Conservation (phyloP, 768 basidiomycete genomes). For the Krasilnikovozyma curviuscula region DNA sequence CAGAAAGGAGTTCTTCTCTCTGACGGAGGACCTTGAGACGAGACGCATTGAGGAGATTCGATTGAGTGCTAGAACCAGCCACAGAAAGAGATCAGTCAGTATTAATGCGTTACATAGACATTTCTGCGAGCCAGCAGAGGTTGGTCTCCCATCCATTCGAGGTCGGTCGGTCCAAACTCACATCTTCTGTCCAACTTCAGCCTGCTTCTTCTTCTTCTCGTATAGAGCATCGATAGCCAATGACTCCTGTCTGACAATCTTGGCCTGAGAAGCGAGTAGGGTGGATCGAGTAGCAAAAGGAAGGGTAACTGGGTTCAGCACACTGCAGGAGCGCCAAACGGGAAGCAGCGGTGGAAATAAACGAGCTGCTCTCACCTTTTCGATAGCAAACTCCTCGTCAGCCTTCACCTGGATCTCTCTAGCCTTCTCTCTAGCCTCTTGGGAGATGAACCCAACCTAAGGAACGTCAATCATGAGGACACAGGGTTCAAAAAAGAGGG, state of each 20-base stretch:
- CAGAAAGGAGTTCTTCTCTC: constrained; percentile 78
- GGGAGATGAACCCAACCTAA: constrained; percentile 94
- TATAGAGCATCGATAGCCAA: constrained; percentile 81
- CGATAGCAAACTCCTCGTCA: constrained; percentile 96
- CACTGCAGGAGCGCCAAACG: not conserved
- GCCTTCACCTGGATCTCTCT: constrained; percentile 93
- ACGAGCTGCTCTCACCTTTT: constrained; percentile 52
- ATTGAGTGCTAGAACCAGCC: constrained; percentile 48
- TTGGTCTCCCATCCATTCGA: not conserved
- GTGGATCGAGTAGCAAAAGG: not conserved
- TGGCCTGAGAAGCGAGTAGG: constrained; percentile 45
- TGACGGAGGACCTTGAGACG: constrained; percentile 74
- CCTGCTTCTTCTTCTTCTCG: constrained; percentile 90
- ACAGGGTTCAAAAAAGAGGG: not conserved
- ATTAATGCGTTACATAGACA: not conserved
- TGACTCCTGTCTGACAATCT: constrained; percentile 89
- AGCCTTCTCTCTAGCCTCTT: constrained; percentile 93
- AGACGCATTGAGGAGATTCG: constrained; percentile 88
- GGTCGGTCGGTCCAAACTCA: constrained; percentile 27
- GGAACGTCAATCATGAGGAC: not conserved
- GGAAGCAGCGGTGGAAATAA: not conserved
- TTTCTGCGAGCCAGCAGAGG: not conserved
- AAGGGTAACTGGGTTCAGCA: not conserved
- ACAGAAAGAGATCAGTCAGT: not conserved
- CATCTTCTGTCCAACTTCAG: constrained; percentile 93